A percentile compares a stretch with the other conserved stretches of the same genome.
Conservation (phyloP, 2,329 filamentous ascomycete genomes). For the Emmonsia crescens region DNA sequence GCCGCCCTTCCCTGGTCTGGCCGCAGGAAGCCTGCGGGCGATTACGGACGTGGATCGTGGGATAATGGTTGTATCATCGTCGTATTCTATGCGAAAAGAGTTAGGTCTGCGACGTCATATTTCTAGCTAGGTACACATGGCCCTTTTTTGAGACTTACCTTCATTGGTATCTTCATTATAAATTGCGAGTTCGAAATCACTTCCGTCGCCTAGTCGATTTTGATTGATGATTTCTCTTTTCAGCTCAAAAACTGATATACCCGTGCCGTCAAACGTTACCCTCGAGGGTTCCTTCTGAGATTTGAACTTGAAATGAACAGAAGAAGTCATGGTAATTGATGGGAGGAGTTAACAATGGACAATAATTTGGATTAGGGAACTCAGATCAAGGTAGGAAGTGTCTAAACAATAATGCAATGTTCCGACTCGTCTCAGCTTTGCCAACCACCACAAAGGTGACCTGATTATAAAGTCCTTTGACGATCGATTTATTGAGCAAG, state of each 20-base stretch:
- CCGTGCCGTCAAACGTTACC: conserved; percentile 93
- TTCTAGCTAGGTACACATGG: background rate
- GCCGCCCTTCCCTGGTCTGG: conserved; percentile 74
- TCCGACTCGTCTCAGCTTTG: background rate
- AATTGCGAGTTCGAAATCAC: conserved; percentile 91
- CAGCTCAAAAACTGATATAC: conserved; percentile 95
- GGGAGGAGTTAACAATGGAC: conserved; percentile 10
- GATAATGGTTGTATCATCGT: conserved; percentile 96
- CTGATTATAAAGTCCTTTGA: background rate
- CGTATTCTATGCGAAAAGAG: conserved; percentile 58
- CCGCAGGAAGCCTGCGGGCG: conserved; percentile 72
- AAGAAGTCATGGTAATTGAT: conserved; percentile 65
- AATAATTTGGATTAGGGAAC: conserved; percentile 13
- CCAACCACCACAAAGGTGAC: background rate
- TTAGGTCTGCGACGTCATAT: background rate
- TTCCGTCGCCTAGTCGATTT: conserved; percentile 86
- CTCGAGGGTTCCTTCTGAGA: conserved; percentile 91
- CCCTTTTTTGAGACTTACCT: conserved; percentile 47
- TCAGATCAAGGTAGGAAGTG: conserved; percentile 4
- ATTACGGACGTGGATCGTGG: conserved; percentile 90
- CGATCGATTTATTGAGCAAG: conserved; percentile 2
- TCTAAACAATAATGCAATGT: conserved; percentile 14
- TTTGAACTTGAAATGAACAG: conserved; percentile 99
- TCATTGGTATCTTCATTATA: conserved; percentile 86
- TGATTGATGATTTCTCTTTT: conserved; percentile 97